Conservation (phyloP, 331 rosid genomes). For the Quercus phellos region DNA sequence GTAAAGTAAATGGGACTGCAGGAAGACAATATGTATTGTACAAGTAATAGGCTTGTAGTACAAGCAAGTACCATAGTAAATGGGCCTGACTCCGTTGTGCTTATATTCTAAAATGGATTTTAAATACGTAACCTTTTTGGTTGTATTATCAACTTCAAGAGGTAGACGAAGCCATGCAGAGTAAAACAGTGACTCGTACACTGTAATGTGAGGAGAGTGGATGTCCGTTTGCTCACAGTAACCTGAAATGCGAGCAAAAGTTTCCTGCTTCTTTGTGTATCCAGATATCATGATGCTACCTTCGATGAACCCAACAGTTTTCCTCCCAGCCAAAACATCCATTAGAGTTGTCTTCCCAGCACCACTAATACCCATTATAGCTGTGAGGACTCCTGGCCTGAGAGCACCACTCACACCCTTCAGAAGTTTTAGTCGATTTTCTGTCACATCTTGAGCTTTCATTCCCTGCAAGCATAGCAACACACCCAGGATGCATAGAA, state of each 20-base stretch:
- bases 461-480: constrained; percentile 48
- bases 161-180: constrained; percentile 90
- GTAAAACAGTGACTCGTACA: constrained; percentile 67
- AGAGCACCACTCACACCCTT: constrained; percentile 79
- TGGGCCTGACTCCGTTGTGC: too few relatives aligned
- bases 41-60: too few relatives aligned
- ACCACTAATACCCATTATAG: constrained; percentile 92
- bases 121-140: constrained; percentile 49
- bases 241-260: constrained; percentile 82
- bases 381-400: constrained; percentile 86
- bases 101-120: background rate
- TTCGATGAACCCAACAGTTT: constrained; percentile 70
- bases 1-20: too few relatives aligned
- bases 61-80: too few relatives aligned
- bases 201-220: constrained; percentile 90
- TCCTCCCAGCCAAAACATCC: constrained; percentile 88
- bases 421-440: constrained; percentile 64
- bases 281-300: constrained; percentile 69
- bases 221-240: constrained; percentile 88
- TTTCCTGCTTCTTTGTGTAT: constrained; percentile 68
- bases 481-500: too few relatives aligned
- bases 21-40: too few relatives aligned
- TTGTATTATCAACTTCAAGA: constrained; percentile 52
- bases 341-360: constrained; percentile 90
- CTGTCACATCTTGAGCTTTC: constrained; percentile 58